Evolutionary conservation across 192 early-diverging fungal genomes (phyloP).

Genomic region (Jimgerdemannia flammicorona): DNA sequence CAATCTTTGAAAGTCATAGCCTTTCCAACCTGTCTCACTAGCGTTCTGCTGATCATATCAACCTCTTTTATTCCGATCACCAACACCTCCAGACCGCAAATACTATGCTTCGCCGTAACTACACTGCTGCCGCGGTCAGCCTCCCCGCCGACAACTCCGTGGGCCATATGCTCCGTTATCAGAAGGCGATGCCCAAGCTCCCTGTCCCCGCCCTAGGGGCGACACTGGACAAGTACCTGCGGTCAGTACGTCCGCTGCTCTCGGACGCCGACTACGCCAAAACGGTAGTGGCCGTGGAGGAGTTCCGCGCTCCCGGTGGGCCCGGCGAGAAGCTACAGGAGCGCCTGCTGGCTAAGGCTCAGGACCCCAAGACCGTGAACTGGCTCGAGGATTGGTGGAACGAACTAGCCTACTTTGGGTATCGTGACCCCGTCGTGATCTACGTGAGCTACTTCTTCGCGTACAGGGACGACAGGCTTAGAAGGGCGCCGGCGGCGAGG

Average conservation of each 20-base stretch:
- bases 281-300: conserved; percentile 61
- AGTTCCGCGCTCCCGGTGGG: conserved; percentile 81
- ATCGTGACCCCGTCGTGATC: conserved; percentile 94
- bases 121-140: conserved; percentile 19
- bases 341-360: conserved; percentile 73
- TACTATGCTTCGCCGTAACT: conserved; percentile 39
- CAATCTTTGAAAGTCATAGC: background rate
- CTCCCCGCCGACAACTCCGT: conserved; percentile 14
- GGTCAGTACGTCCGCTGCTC: conserved; percentile 70
- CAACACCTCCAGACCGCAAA: background rate
- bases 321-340: conserved; percentile 81
- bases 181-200: conserved; percentile 77
- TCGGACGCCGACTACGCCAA: conserved; percentile 65
- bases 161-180: conserved; percentile 71
- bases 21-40: background rate
- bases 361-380: conserved; percentile 69
- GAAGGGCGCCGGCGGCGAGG: conserved; percentile 72
- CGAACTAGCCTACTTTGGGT: conserved; percentile 89
- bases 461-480: conserved; percentile 84
- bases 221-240: conserved; percentile 82
- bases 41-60: background rate
- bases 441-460: conserved; percentile 97
- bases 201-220: conserved; percentile 84
- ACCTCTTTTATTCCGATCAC: background rate
- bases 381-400: conserved; percentile 99